Base-by-base conservation (phyloP, 2,329 filamentous ascomycete species). In the Ampelomyces quisqualis region DNA sequence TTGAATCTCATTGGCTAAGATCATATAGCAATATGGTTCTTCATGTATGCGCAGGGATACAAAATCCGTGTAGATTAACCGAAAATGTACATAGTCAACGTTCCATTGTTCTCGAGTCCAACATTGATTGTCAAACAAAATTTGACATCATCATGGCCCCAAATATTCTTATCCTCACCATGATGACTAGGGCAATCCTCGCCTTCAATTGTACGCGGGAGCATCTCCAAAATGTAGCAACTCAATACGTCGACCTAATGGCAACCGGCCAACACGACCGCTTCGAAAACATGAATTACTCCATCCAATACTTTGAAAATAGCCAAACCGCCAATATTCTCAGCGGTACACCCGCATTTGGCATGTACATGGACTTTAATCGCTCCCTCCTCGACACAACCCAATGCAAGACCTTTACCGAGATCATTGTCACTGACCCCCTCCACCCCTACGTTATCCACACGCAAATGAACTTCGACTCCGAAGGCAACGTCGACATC, bases 371-470 rank as follows among this genome's bases (percentile, higher is more conserved):
- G 14, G 52, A 54, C 31, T 26, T 45, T 26, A 54, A 49, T 8
- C 49, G 44, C 32, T 59, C 49, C 5, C 36, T 51, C 13, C 40
- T 49, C 30, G 57, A 62, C 34, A 51, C 54, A 1, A 43, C 37
- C 5, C 49, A 42, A 14, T 62, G 58, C 50, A 49, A 56, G n/a
- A 57, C 57, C 21, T 55, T 57, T 41, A 58, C 54, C 9, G 55
- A 62, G 38, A 40, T 60, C 30, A 52, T 60, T 30, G 46, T 51
- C 7, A 47, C 55, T 8, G 34, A 44, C 10, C 38, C 45, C 9
- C 31, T 40, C 3, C 57, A 58, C 18, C 58, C 53, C 3, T 60
- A 57, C 32, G 47, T 58, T n/a, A 59, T 60, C 10, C 46, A 51
- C 30, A 62, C 58, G 7, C 50, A 55, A 6, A 58, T 62, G 47